Base-by-base conservation (phyloP, 768 basidiomycete species). In the Russula dissimulans region DNA sequence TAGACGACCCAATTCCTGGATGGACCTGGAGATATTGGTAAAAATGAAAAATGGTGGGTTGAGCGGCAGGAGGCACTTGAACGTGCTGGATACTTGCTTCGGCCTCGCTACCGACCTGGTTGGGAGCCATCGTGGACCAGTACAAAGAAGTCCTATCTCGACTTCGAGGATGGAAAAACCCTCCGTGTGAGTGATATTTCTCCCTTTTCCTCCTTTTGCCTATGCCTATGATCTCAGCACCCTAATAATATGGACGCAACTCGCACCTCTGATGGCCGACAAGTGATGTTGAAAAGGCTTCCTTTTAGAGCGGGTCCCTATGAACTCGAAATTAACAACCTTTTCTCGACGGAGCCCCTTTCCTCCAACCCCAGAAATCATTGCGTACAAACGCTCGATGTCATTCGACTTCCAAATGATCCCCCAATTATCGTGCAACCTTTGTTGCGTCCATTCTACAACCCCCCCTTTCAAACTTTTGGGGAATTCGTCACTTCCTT, bases 401-500 rank as follows among this genome's bases (percentile, higher is more conserved):
- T 26, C 22, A 26, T 26, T 26, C 22, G 22, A 26, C 22, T 26
- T 26, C 22, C 22, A 71, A 32, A 68, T 9, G 36, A 57, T 5
- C 59, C 67, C 1, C 60, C 64, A 0, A 42, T 70, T 5, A 54
- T 77, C 8, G 74, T 76, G 15, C 69, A 75, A 62, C 71, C 76
- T 2, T 57, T 70, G 2, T 58, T 76, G 7, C 65, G 70, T 3
- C 34, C 12, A 3, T 71, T 53, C 50, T 31, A 70, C 32, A 48
- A 71, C 4, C 75, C 75, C 0, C 65, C 29, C 0, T 71, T 77
- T 48, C 60, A 66, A 15, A 75, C 73, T 0, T 56, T 72, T 1
- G 74, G 76, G 0, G 76, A 77, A 61, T 70, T 66, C 1, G 50
- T 77, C 0, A 69, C 68, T 9, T 74, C 69, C 54, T 63, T 73